Percentiles rank a stretch among this genome's conserved stretches.
These are phyloP conservation scores for Ilex paraguariensis DNA, from an alignment of 305 asterid species.

Conservation along the genomic window DNA sequence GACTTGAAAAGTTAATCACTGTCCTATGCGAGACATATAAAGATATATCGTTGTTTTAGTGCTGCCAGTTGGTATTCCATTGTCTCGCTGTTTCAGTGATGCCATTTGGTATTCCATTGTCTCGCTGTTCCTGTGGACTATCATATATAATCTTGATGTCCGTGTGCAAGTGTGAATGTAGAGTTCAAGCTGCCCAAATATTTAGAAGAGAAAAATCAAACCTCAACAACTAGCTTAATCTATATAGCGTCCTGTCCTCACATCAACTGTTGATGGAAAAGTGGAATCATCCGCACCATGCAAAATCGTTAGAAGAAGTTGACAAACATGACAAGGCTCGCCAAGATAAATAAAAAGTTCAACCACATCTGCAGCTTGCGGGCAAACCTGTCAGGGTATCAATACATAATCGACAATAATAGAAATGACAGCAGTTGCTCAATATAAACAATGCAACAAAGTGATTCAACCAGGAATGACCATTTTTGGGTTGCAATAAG, in stretches of 20 bases:
- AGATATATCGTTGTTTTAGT: too few species aligned
- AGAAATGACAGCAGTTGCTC: too few species aligned
- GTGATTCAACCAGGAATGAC: neutral
- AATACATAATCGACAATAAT: neutral
- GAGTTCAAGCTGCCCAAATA: slow-evolving; percentile 22
- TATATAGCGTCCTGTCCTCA: slow-evolving; percentile 81
- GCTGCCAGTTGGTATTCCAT: too few species aligned
- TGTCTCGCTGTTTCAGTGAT: too few species aligned
- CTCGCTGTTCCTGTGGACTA: too few species aligned
- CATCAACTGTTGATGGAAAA: slow-evolving; percentile 88
- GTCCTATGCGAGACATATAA: too few species aligned
- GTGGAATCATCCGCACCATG: slow-evolving; percentile 99
- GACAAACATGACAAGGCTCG: slow-evolving; percentile 94
- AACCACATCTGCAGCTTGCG: slow-evolving; percentile 92
- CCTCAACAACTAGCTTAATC: slow-evolving; percentile 96
- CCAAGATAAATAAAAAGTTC: slow-evolving; percentile 91
- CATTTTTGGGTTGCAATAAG: slow-evolving; percentile 6
- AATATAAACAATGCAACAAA: too few species aligned
- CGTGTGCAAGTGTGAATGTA: neutral
- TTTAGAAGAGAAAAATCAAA: slow-evolving; percentile 42
- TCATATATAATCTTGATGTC: too few species aligned
- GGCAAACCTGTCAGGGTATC: slow-evolving; percentile 52
- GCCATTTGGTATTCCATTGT: too few species aligned
- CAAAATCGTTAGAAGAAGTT: slow-evolving; percentile 86
- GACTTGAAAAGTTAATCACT: too few species aligned